Base-by-base conservation (phyloP, 768 basidiomycete genomes). In the Flagelloscypha sp. region DNA sequence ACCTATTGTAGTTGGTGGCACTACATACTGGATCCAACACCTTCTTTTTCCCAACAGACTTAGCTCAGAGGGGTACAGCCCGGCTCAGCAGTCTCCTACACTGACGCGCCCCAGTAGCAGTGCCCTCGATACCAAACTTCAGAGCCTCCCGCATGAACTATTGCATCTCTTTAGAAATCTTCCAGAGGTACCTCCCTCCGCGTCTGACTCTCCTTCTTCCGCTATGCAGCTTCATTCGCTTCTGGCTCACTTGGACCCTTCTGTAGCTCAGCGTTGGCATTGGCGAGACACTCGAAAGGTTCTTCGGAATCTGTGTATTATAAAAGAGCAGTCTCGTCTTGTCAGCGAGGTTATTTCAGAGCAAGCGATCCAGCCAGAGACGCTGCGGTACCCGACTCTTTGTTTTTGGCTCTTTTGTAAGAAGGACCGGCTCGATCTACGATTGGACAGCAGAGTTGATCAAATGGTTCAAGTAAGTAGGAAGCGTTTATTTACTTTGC, bases 21-120 rank as follows among this genome's bases (percentile, higher is more conserved):
- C 95, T 2, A 78, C 88, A 3, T 99, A 99, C 54, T 99, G 93
- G 83, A 85, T 94, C 17, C 94, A 99, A 49, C 88, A 99, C 53
- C 76, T 95, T 24, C 63, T 98, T 9, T 97, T 98, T 50, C 86
- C 92, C 0, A 76, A 81, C 49, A 74, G 84, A 16, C 63, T 92
- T 23, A 61, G n/a, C n/a, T 57, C 30, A 46, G 53, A 6, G 58
- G 59, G 30, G 47, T 44, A 16, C 49, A 30, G 16, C 31, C 40
- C 41, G 35, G 40, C n/a, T 12, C 33, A 17, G 19, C 46, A 30
- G 15, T 18, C 30, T 27, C 43, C 18, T 31, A 40, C 19, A 12
- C 27, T 31, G n/a, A 39, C 47, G 47, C 65, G n/a, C 70, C 11
- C 48, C 59, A 36, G 56, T 57, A 20, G 54, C 82, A 7, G 42